Evolutionary conservation across 2,329 filamentous ascomycete species (phyloP), one percentile per base, ranked within the genome.

Genomic region (Phaeosphaeriaceae sp.): DNA sequence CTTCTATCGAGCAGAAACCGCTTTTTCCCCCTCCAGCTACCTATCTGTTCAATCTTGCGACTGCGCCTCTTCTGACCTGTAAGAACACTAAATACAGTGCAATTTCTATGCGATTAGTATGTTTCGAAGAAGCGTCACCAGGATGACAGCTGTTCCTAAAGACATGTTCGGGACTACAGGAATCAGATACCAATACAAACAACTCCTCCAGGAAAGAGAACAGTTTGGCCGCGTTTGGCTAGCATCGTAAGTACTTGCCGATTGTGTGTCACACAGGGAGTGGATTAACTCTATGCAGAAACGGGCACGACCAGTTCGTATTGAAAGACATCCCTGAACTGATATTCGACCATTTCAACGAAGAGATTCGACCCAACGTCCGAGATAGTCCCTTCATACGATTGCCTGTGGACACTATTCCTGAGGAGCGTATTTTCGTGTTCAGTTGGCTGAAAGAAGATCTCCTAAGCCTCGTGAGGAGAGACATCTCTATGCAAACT

Each of bases 141-240:
- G 54, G 50, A 48, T 48, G 24, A n/a, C 54, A 44, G 43, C 11
- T 6, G 43, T 7, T 8, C 35, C 54, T 5, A 44, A 43, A 13
- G 24, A 52, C 23, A 0, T 60, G 1, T 2, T 61, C 19, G 54
- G 63, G 21, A 28, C 54, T 42, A 63, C 55, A 22, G 72, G 74
- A 62, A 60, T 61, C 55, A 56, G 58, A 49, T 78, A 77, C 66
- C 21, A 55, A 15, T 76, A 75, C 58, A 75, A 71, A 42, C 51
- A 71, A 53, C 51, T 77, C 26, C 63, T 78, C 54, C 72, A 77
- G 61, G 71, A 78, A 56, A 71, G 73, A 67, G 63, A 63, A 52
- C 61, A 70, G 52, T 3, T 73, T 22, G 73, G 72, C 51, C 66
- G 70, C 35, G 73, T 77, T 46, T 77, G 73, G 73, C 56, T 73